Evolutionary conservation across 345 rosid species (phyloP), one percentile per base, ranked within the genome.

Genomic region (Gynandropsis gynandra): DNA sequence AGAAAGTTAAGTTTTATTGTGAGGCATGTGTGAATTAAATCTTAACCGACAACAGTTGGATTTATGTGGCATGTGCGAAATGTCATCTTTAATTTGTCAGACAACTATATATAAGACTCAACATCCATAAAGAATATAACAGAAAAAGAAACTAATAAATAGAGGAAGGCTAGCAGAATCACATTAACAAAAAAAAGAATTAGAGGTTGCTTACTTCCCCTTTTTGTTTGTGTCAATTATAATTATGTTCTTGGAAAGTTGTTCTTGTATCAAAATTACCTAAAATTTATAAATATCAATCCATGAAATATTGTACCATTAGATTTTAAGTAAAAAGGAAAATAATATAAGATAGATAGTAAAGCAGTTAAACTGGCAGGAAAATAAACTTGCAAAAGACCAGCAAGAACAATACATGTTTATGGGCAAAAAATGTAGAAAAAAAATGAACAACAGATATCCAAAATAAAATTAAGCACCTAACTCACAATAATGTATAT

Each of bases 171-270:
- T 2, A 24, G 29, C 29, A 24, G 29, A 24, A 24, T 35, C 10
- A 46, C 50, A 54, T n/a, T 11, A 19, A 20, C 43, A 65, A 45
- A 39, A 37, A 51, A 37, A 17, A 41, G 46, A 65, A 55, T 41
- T 51, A 86, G n/a, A n/a, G n/a, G n/a, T n/a, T n/a, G n/a, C 98
- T 80, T 62, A 90, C 98, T 90, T 87, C 53, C 96, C 92, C 47
- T 90, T 90, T 76, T 79, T 90, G 74, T 87, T 89, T 14, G 74
- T 79, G 55, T 82, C 98, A 64, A 90, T 80, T 50, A 87, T 90
- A 66, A 90, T 84, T 62, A 96, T 79, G 46, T 90, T 90, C 75
- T 90, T 87, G 5, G 96, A 90, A 63, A 90, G 90, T 56, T 90
- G 98, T 65, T 90, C 95, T 70, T 87, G 96, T 58, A 90, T 90